Evolutionary conservation across 768 basidiomycete species (phyloP).

Genomic region (Tremella fuciformis): DNA sequence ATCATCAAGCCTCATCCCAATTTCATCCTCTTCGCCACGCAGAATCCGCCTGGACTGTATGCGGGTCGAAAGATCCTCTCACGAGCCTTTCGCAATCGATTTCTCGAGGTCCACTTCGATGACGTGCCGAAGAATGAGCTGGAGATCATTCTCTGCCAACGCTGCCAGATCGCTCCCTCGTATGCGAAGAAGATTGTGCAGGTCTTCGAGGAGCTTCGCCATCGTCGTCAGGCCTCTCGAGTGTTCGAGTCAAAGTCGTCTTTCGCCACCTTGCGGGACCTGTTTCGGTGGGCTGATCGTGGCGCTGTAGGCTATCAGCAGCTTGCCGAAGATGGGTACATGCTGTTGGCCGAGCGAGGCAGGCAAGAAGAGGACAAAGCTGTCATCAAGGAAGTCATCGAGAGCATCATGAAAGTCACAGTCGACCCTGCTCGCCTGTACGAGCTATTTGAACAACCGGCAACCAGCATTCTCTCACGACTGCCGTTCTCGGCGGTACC

Average conservation of each 20-base stretch:
- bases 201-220: constrained; percentile 90
- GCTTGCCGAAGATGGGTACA: constrained; percentile 92
- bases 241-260: constrained; percentile 98
- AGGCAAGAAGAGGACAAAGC: constrained; percentile 78
- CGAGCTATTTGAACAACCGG: constrained; percentile 44
- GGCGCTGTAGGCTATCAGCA: constrained; percentile 87
- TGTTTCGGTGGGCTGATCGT: constrained; percentile 94
- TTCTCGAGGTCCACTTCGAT: constrained; percentile 94
- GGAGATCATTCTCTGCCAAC: constrained; percentile 87
- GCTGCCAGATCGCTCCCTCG: constrained; percentile 88
- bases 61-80: constrained; percentile 92
- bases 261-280: constrained; percentile 91
- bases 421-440: constrained; percentile 75
- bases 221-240: constrained; percentile 79
- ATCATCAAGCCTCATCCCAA: constrained; percentile 87
- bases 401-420: constrained; percentile 78
- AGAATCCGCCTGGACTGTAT: constrained; percentile 94
- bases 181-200: constrained; percentile 84
- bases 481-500: constrained; percentile 30
- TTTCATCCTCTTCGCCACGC: constrained; percentile 97
- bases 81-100: constrained; percentile 93
- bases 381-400: constrained; percentile 89
- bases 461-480: constrained; percentile 28
- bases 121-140: constrained; percentile 93
- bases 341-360: constrained; percentile 90